phyloP scores from a whole-genome alignment of 1,284 basidiomycete species.

The Microbotryum saponariae region DNA sequence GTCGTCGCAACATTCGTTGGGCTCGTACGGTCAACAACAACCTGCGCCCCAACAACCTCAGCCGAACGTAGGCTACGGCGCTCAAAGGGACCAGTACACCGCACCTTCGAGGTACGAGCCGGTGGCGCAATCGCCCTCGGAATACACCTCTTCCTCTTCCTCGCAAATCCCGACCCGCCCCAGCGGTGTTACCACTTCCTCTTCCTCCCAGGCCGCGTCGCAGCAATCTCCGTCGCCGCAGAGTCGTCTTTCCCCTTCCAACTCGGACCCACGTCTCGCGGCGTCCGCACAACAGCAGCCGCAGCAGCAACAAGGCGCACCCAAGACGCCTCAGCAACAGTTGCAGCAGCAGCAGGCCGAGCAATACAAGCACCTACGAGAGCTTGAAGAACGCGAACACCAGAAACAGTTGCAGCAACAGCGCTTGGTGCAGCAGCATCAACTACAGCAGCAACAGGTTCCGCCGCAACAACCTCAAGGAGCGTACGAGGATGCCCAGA shows the following conservation, averaged over 20 bases:
- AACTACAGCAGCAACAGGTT: constrained; percentile 29
- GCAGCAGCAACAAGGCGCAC: background rate
- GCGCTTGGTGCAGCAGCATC: constrained; percentile 34
- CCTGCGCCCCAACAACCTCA: background rate
- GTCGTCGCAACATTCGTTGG: too few relatives aligned
- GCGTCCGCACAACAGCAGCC: constrained; percentile 4
- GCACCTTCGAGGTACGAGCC: background rate
- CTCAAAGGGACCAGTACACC: too few relatives aligned
- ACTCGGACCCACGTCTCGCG: too few relatives aligned
- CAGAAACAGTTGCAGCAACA: constrained; percentile 29
- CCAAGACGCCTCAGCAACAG: background rate
- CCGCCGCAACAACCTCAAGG: constrained; percentile 34
- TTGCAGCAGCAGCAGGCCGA: background rate
- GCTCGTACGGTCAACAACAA: constrained; percentile 12
- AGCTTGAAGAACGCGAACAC: constrained; percentile 5
- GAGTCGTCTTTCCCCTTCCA: background rate
- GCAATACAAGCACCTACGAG: background rate
- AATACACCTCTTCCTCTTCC: constrained; percentile 1
- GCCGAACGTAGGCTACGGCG: too few relatives aligned
- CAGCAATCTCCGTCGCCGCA: background rate
- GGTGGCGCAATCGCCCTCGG: background rate
- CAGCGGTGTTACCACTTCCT: constrained; percentile 22
- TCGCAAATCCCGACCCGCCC: constrained; percentile 20
- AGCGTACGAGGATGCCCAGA: too few relatives aligned
- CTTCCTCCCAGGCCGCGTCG: constrained; percentile 1